Conservation (phyloP, 805 yeast genomes). For the Kodamaea kaohsiungensis region DNA sequence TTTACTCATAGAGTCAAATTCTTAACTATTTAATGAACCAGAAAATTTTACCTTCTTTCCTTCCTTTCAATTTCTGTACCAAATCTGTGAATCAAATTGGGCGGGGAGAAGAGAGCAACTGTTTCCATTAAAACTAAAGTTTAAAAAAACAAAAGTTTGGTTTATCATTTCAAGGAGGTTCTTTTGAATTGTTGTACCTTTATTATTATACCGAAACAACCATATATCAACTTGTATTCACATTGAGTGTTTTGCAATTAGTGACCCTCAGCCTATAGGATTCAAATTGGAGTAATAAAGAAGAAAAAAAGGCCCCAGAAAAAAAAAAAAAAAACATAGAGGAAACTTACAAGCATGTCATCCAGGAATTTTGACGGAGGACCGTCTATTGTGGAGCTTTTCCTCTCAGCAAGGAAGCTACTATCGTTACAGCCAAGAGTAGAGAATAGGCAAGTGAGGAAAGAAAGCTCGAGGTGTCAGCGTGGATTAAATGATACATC, state of each 20-base stretch:
- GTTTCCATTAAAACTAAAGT: no score
- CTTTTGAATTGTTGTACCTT: no score
- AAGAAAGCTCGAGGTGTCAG: slow-evolving; percentile 32
- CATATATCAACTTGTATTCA: background rate
- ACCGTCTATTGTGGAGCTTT: slow-evolving; percentile 45
- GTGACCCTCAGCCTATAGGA: background rate
- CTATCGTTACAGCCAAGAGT: slow-evolving; percentile 40
- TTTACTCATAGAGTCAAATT: background rate
- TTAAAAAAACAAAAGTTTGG: background rate
- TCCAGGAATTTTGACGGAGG: slow-evolving; percentile 15
- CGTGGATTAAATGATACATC: slow-evolving; percentile 4
- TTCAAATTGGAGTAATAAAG: background rate
- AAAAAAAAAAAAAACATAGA: background rate
- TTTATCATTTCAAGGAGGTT: no score
- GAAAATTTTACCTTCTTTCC: background rate
- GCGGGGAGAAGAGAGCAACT: background rate
- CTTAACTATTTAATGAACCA: background rate
- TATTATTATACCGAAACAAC: no score
- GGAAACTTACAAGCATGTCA: slow-evolving; percentile 5
- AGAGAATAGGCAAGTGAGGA: slow-evolving; percentile 39
- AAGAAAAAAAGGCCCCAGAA: background rate
- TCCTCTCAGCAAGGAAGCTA: slow-evolving; percentile 41
- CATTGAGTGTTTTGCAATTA: background rate
- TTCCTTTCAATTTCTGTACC: background rate
- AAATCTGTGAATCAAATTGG: background rate